A percentile compares a stretch with the other conserved stretches of the same genome.
Conservation (phyloP, 192 early-diverging fungal species). For the Umbelopsis sp. region DNA sequence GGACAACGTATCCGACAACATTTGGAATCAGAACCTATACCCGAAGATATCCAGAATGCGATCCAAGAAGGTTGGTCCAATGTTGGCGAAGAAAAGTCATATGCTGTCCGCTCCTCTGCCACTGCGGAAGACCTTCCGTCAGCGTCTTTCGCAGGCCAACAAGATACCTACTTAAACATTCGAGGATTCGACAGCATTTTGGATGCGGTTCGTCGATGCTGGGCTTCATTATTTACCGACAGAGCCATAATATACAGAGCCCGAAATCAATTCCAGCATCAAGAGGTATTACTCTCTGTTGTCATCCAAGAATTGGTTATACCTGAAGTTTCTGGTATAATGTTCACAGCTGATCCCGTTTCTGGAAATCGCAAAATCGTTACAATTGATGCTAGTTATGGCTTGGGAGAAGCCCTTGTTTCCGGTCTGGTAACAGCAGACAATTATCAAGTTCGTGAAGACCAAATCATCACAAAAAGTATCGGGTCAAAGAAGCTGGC, state of each 20-base stretch:
- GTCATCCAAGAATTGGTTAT: constrained; percentile 51
- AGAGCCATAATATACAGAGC: constrained; percentile 52
- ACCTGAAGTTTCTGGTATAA: constrained; percentile 16
- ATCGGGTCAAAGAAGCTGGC: not conserved
- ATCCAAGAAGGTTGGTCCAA: not conserved
- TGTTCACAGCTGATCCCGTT: constrained; percentile 44
- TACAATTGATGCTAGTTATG: constrained; percentile 43
- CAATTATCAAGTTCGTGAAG: constrained; percentile 36
- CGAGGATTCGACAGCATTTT: constrained; percentile 42
- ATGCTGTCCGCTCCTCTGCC: constrained; percentile 48
- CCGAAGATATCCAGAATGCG: not conserved
- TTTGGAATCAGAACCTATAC: constrained; percentile 2
- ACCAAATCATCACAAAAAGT: not conserved
- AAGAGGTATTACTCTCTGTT: constrained; percentile 50
- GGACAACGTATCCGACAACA: not conserved
- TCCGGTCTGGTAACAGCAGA: constrained; percentile 53
- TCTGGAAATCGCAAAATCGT: constrained; percentile 39
- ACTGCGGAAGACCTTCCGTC: constrained; percentile 55
- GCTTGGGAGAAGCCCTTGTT: constrained; percentile 52
- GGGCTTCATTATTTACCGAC: constrained; percentile 51
- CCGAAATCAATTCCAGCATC: constrained; percentile 42
- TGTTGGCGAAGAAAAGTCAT: not conserved
- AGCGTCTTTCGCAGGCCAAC: constrained; percentile 56
- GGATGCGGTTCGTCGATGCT: constrained; percentile 44
- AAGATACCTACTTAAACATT: constrained; percentile 54